Evolutionary conservation across 371 early-diverging fungal genomes (phyloP), one percentile per base, ranked within the genome.

Genomic region (Actinomortierella wolfii): DNA sequence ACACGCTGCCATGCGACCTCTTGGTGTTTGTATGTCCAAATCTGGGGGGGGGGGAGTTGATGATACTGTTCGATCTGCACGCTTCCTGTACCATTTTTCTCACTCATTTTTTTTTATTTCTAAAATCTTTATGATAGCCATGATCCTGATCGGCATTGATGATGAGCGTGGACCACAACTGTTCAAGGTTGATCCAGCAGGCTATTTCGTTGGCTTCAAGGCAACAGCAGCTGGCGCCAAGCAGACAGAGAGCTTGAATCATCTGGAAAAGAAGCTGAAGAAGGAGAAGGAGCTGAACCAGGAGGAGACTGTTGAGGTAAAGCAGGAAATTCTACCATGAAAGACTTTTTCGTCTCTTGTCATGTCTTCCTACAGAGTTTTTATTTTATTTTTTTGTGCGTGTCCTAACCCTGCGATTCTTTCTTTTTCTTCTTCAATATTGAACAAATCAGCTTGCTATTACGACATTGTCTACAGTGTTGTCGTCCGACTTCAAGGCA

Each of bases 141-240:
- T 98, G 94, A 96, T 97, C 56, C 78, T 99, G 61, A 92, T 97
- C 64, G 97, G 96, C 39, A 85, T 90, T 76, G 99, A 99, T 73
- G 94, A 92, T 57, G 99, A 99, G 79, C 82, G 84, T 47, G 98
- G 97, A 40, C 97, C 98, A 34, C 95, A 95, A 76, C 83, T 99
- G 51, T 99, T 90, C 88, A 98, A 99, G 79, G 89, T 91, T 57
- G 98, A 99, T 76, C 99, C 99, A 43, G 97, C 99, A 50, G 99
- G 99, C 39, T 97, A 96, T 78, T 98, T 88, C 86, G 93, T 94
- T 49, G 97, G 97, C 29, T 98, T 94, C 82, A 92, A 91, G 78
- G 99, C 97, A 20, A 95, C 97, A 2, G 85, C 95, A 6, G 97
- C 97, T 5, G 99, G 99, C n/a, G 92, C 95, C 15, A 99, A 99